Evolutionary conservation across 129 eudicot species (phyloP).

Genomic region (Smallanthus sonchifolius): DNA sequence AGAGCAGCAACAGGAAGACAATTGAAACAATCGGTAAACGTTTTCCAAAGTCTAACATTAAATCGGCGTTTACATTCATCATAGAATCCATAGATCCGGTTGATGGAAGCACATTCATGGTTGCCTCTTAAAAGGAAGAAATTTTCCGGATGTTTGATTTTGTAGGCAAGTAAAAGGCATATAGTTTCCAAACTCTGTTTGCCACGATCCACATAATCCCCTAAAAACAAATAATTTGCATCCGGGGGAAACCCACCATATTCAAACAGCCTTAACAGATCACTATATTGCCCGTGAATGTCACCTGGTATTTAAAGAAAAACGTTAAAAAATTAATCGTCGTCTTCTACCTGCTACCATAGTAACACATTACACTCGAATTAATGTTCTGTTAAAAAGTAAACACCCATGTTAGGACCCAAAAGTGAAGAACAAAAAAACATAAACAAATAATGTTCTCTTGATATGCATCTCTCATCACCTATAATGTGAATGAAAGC

Average conservation of each 20-base stretch:
- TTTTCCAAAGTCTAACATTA: constrained; percentile 71
- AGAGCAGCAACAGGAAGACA: constrained; percentile 81
- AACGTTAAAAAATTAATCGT: neutral
- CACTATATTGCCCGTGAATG: constrained; percentile 84
- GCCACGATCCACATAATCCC: constrained; percentile 80
- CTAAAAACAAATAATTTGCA: constrained; percentile 66
- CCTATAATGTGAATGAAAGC: neutral
- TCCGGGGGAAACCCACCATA: constrained; percentile 83
- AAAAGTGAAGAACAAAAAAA: too few relatives aligned
- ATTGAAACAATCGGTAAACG: constrained; percentile 64
- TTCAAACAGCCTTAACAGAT: constrained; percentile 67
- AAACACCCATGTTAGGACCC: neutral
- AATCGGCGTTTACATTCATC: constrained; percentile 82
- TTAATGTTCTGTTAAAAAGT: neutral
- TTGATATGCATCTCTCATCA: neutral
- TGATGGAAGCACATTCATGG: constrained; percentile 76
- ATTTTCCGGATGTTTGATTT: constrained; percentile 68
- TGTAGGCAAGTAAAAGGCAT: constrained; percentile 70
- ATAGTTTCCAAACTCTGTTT: constrained; percentile 66
- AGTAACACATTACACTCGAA: neutral
- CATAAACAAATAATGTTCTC: neutral
- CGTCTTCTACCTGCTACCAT: neutral
- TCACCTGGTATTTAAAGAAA: constrained; percentile 45
- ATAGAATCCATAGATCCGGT: constrained; percentile 72
- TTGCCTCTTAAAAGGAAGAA: constrained; percentile 72